Base-by-base conservation (phyloP, 352 stramenopile species). In the Phytophthora vignae region DNA sequence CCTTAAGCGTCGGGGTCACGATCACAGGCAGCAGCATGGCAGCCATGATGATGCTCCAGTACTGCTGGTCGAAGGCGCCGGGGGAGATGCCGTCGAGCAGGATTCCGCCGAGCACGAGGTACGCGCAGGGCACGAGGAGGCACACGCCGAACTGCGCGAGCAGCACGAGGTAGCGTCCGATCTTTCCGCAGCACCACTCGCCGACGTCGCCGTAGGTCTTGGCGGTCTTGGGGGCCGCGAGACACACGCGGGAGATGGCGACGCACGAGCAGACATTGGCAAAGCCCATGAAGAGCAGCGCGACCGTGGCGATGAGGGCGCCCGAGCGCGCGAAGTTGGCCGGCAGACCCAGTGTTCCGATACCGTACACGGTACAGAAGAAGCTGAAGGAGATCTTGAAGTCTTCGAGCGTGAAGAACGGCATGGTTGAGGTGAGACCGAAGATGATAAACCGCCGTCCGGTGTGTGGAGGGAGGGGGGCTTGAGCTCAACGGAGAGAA, bases 31-130 rank as follows among this genome's bases (percentile, higher is more conserved):
- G 60, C 31, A 85, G 42, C 69, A 78, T 67, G 5, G 44, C 54
- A 8, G 69, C 76, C 80, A 87, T 87, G 59, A 87, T 64, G 46
- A 86, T 63, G 53, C 81, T 87, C 78, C 80, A 87, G 53, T 74
- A 68, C 29, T 77, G 67, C n/a, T 61, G 60, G 55, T 66, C 54
- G 27, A 84, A 82, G 11, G 76, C 67, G 33, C 66, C 78, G 2
- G 80, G 80, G 2, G 82, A 81, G 54, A 87, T 78, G 25, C 69
- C 65, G 44, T 83, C 67, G 1, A 84, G 67, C 38, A 86, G 44
- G 19, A 72, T 85, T 12, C 79, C 78, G 19, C 79, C 79, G 15
- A 85, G 79, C 67, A 87, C 79, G 33, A 87, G 77, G 71, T 85
- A 87, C 42, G 74, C 74, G 56, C 77, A 84, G 5, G 79, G 77